Conservation (phyloP, 495 filamentous ascomycete genomes). For the Penicillium maclennaniae region DNA sequence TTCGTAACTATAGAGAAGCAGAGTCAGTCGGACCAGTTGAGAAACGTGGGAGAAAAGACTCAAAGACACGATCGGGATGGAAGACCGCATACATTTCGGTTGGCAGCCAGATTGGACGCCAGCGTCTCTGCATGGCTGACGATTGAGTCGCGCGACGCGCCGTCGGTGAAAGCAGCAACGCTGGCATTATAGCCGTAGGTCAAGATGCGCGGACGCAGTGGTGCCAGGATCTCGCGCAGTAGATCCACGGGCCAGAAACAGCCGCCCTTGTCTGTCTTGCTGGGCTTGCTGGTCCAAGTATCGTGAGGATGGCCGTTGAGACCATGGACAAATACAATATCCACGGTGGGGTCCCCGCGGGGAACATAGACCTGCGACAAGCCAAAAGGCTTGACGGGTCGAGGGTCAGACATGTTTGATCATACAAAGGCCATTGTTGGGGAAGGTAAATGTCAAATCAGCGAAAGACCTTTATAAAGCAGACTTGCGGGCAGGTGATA, state of each 20-base stretch:
- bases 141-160: constrained; percentile 66
- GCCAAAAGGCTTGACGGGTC: constrained; percentile 60
- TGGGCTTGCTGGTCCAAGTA: constrained; percentile 66
- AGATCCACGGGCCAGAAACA: constrained; percentile 77
- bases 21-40: neutral
- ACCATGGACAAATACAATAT: constrained; percentile 77
- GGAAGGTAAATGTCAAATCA: neutral
- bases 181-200: constrained; percentile 86
- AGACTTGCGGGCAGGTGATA: constrained; percentile 9
- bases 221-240: constrained; percentile 59
- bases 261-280: constrained; percentile 19
- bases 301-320: constrained; percentile 73
- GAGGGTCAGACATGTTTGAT: constrained; percentile 25
- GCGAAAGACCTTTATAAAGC: neutral
- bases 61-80: constrained; percentile 11
- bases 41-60: constrained; percentile 23
- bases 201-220: constrained; percentile 63
- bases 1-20: constrained; percentile 41
- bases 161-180: constrained; percentile 61
- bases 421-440: constrained; percentile 4
- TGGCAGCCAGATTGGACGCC: constrained; percentile 56
- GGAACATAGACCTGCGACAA: constrained; percentile 64
- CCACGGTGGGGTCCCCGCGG: constrained; percentile 35
- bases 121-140: constrained; percentile 83
- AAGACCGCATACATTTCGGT: constrained; percentile 49